Base-by-base conservation (phyloP, 805 yeast species). In the Huiozyma sinensis region DNA sequence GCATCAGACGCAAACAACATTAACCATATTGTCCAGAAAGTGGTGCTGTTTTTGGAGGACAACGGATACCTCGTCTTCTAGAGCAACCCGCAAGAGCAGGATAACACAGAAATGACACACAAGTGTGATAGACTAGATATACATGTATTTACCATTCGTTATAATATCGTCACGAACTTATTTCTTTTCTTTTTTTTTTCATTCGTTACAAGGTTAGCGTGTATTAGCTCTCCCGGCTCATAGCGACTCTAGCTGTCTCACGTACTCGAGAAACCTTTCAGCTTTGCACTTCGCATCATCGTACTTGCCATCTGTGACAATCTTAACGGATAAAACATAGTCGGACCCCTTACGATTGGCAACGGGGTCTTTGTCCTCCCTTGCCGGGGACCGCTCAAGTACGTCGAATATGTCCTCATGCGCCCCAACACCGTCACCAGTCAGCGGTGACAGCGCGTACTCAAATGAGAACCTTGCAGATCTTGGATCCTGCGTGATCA, bases 1-100 rank as follows among this genome's bases (percentile, higher is more conserved):
- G 60, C 75, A 40, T 68, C 72, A 38, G 72, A 75, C 47, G 73
- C 72, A 39, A 73, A 78, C 36, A 17, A 17, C 24, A 77, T 83
- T 44, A 70, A 81, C 45, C 73, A 85, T 38, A 83, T 85, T 46
- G 83, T 87, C 44, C 85, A 78, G 60, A 79, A 81, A 62, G 75
- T 84, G 50, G 81, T 83, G 33, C 67, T 79, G 47, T 73, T 79
- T 60, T 73, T 89, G 54, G 87, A 84, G 65, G 78, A 81, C 56
- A 85, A 88, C 66, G 95, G 94, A 12, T 89, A 83, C 68, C 42
- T 45, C 17, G 51, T 44, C 42, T 52, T 47, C 41, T 66, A 54
- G 50, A 17, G 24, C 11, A 31, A 31, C n/a, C 11, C 11, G 33
- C 3, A 31, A 11, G 33, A 31, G 3, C n/a, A 11, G 3, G 33